A percentile compares a stretch with the other conserved stretches of the same genome.
Conservation (phyloP, 2,329 filamentous ascomycete species). For the Colletotrichum sp. region DNA sequence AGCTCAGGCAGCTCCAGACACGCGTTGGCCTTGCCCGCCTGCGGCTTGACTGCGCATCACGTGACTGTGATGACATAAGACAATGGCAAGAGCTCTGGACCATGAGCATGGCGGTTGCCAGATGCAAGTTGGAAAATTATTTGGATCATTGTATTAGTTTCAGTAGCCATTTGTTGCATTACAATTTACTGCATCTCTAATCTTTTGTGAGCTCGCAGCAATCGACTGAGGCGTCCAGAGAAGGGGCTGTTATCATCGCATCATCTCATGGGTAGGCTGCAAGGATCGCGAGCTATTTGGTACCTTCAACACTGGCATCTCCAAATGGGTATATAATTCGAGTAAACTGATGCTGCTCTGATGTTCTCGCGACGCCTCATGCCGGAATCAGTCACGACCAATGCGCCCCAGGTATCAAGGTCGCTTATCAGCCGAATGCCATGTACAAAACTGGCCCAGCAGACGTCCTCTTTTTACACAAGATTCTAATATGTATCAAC, state of each 20-base stretch:
- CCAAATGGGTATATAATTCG: not conserved
- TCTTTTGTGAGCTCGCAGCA: not conserved
- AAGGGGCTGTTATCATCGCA: not conserved
- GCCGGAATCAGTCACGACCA: not conserved
- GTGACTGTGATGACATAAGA: slow-evolving; percentile 19
- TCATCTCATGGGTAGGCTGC: not conserved
- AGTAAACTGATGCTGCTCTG: not conserved
- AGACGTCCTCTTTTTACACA: not conserved
- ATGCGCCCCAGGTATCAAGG: not conserved
- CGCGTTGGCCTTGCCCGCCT: slow-evolving; percentile 36
- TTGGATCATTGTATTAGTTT: not conserved
- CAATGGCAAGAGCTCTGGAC: no score
- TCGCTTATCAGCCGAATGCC: not conserved
- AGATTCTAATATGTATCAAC: not conserved
- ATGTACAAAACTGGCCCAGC: not conserved
- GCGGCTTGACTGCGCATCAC: slow-evolving; percentile 22
- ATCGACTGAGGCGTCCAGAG: not conserved
- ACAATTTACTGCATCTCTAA: accelerated
- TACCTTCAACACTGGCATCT: not conserved
- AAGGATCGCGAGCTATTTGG: not conserved
- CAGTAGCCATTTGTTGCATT: not conserved
- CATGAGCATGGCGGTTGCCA: not conserved
- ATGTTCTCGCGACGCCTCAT: not conserved
- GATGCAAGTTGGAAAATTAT: not conserved
- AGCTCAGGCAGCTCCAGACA: slow-evolving; percentile 54